Conservation (phyloP, 1,139 yeast genomes). For the Candida sp. region DNA sequence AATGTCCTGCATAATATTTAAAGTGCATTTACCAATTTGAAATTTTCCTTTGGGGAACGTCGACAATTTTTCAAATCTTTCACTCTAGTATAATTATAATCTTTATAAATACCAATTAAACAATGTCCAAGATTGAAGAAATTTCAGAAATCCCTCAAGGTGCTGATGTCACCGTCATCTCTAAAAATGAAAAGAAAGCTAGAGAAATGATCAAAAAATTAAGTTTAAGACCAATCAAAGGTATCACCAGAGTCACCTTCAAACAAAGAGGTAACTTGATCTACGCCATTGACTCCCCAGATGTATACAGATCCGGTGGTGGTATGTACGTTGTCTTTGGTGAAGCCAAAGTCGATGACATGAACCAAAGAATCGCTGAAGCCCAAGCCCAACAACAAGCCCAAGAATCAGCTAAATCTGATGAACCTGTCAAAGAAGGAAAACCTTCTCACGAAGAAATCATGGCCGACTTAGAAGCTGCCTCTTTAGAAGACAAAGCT, state of each 20-base stretch:
- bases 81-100: neutral
- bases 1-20: neutral
- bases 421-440: constrained; percentile 17
- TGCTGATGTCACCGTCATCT: constrained; percentile 78
- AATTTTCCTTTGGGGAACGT: neutral
- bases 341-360: constrained; percentile 94
- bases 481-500: constrained; percentile 51
- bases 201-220: constrained; percentile 87
- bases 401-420: constrained; percentile 66
- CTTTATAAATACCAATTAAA: constrained; percentile 6
- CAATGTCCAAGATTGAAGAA: constrained; percentile 50
- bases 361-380: constrained; percentile 75
- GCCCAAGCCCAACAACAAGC: constrained; percentile 45
- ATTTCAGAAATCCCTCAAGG: constrained; percentile 90
- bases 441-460: constrained; percentile 65
- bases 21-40: neutral
- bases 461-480: constrained; percentile 88
- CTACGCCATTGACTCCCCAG: constrained; percentile 92
- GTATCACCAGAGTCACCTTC: constrained; percentile 94
- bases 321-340: constrained; percentile 97
- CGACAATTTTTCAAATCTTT: constrained; percentile 2
- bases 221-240: constrained; percentile 87
- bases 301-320: constrained; percentile 90
- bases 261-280: constrained; percentile 92
- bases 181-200: constrained; percentile 96